Evolutionary conservation across 2,329 filamentous ascomycete genomes (phyloP).

Genomic region (Waltergamsia citrina): DNA sequence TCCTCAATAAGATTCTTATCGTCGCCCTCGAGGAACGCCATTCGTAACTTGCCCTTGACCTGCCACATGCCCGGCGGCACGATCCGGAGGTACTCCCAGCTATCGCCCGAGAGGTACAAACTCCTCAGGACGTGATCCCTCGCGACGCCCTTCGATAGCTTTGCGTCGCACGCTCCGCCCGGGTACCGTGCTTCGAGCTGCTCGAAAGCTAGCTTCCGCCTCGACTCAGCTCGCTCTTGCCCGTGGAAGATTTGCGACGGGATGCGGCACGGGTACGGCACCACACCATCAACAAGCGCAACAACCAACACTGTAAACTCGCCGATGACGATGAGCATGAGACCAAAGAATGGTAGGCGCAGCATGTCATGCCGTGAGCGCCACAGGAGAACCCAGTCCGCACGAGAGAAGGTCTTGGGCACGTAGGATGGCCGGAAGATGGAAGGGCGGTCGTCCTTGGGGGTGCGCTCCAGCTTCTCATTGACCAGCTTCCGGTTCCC

Average conservation of each 20-base stretch:
- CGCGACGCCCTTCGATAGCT: constrained; percentile 17
- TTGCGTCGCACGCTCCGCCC: constrained; percentile 23
- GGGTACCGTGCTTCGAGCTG: constrained; percentile 22
- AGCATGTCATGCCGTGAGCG: constrained; percentile 63
- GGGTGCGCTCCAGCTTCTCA: constrained; percentile 28
- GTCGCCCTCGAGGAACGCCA: constrained; percentile 60
- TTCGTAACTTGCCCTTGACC: constrained; percentile 38
- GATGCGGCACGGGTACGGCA: constrained; percentile 76
- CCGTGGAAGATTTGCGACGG: constrained; percentile 60
- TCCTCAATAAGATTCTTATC: constrained; percentile 56
- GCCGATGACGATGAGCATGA: constrained; percentile 70
- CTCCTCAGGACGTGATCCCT: constrained; percentile 29
- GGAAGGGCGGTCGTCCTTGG: constrained; percentile 45
- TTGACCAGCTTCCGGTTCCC: constrained; percentile 50
- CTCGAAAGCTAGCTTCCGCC: constrained; percentile 39
- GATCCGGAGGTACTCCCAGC: constrained; percentile 34
- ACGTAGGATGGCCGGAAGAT: constrained; percentile 21
- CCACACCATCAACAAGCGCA: constrained; percentile 56
- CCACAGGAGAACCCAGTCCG: constrained; percentile 60
- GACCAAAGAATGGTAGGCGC: constrained; percentile 68
- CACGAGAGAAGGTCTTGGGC: constrained; percentile 39
- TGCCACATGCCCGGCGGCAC: constrained; percentile 42
- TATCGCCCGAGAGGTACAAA: constrained; percentile 31
- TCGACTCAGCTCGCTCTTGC: constrained; percentile 42
- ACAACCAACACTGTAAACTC: constrained; percentile 82